phyloP scores from a whole-genome alignment of 495 filamentous ascomycete genomes.

The Mycothermus thermophilus region DNA sequence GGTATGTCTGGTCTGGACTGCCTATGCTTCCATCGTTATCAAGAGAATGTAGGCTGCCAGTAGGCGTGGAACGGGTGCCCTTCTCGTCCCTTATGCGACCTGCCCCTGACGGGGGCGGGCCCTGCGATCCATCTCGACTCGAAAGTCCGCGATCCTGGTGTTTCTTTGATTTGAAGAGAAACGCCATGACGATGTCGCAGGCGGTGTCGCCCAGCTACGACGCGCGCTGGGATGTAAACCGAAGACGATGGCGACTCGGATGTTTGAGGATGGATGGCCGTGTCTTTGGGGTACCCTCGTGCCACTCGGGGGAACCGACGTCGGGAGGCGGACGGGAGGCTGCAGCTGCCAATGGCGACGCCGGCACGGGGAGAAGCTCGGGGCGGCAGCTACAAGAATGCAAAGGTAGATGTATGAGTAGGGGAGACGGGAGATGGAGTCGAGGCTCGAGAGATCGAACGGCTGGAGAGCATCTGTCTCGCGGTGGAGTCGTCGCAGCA shows the following conservation, averaged over 20 bases:
- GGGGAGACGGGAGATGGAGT: slow-evolving; percentile 15
- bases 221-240: slow-evolving; percentile 1
- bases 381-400: slow-evolving; percentile 5
- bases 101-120: slow-evolving; percentile 19
- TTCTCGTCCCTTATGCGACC: slow-evolving; percentile 36
- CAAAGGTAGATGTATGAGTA: too few relatives aligned
- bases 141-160: slow-evolving; percentile 36
- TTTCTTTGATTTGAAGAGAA: slow-evolving; percentile 61
- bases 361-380: slow-evolving; percentile 6
- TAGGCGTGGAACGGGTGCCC: slow-evolving; percentile 37
- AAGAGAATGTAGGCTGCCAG: slow-evolving; percentile 39
- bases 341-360: slow-evolving; percentile 6
- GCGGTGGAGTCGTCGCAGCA: slow-evolving; percentile 17
- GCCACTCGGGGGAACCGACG: slow-evolving; percentile 9
- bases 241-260: neutral
- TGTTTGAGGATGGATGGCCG: neutral
- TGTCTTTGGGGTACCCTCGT: slow-evolving; percentile 1
- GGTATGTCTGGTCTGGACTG: slow-evolving; percentile 37
- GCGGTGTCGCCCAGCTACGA: slow-evolving; percentile 1
- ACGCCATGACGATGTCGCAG: slow-evolving; percentile 42
- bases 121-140: slow-evolving; percentile 33
- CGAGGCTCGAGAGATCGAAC: slow-evolving; percentile 21
- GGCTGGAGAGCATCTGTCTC: slow-evolving; percentile 25
- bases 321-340: slow-evolving; percentile 6
- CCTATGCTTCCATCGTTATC: slow-evolving; percentile 33